phyloP scores from a whole-genome alignment of 176 grass and related monocot species.

The Musa itinerans region DNA sequence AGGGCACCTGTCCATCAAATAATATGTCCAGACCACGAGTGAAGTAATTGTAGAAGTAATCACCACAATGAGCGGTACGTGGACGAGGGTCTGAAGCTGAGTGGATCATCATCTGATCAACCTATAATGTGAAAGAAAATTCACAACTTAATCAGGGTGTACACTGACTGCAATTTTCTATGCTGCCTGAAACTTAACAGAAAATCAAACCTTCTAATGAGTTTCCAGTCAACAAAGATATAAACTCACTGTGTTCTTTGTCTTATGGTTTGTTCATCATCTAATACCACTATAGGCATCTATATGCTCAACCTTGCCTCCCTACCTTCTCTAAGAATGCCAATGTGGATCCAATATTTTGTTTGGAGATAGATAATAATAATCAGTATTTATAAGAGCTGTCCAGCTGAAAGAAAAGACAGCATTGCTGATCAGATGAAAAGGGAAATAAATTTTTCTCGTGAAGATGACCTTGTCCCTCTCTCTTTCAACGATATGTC shows the following conservation, averaged over 20 bases:
- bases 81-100: conserved; percentile 74
- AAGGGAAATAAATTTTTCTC: no score
- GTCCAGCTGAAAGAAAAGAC: no score
- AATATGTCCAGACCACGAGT: conserved; percentile 89
- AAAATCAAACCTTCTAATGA: not conserved
- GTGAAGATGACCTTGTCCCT: no score
- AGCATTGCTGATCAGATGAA: no score
- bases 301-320: not conserved
- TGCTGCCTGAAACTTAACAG: not conserved
- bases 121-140: conserved; percentile 31
- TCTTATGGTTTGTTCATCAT: not conserved
- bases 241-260: not conserved
- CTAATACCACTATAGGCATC: not conserved
- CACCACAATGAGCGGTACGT: conserved; percentile 69
- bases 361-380: no score
- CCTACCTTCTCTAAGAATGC: not conserved
- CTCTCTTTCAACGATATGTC: no score
- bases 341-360: not conserved
- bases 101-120: conserved; percentile 98
- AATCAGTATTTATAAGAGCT: no score
- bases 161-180: not conserved
- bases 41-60: conserved; percentile 95
- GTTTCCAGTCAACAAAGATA: not conserved
- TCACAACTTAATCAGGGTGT: not conserved
- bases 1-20: conserved; percentile 88